A percentile compares a stretch with the other conserved stretches of the same genome.
These are phyloP conservation scores for Panicum virgatum DNA, from an alignment of 202 grass and related monocot species.

Conservation along the genomic window DNA sequence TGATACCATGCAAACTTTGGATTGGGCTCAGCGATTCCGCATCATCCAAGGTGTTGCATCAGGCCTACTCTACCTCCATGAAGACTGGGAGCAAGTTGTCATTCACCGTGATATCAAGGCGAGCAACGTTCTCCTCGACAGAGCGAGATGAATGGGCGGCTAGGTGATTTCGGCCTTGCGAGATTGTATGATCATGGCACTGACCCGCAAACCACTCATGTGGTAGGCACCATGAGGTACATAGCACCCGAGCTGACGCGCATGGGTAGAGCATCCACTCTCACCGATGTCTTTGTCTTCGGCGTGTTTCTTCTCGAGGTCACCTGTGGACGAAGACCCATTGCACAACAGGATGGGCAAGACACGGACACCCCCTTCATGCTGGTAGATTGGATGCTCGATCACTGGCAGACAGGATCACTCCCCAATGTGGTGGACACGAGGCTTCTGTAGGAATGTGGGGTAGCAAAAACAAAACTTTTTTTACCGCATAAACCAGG, in stretches of 20 bases:
- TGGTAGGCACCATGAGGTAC: slow-evolving; percentile 1
- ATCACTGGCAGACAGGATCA: background rate
- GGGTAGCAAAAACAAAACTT: too few species aligned
- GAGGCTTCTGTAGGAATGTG: background rate
- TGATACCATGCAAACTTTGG: background rate
- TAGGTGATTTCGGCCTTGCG: slow-evolving; percentile 25
- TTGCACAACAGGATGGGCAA: background rate
- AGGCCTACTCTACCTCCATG: background rate
- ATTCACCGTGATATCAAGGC: slow-evolving; percentile 1
- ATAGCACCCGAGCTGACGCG: background rate
- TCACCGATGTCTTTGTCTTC: slow-evolving; percentile 13
- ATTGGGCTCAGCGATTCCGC: background rate
- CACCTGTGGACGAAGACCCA: background rate
- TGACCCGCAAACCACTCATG: background rate
- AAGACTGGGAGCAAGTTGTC: slow-evolving; percentile 18
- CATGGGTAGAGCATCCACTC: background rate
- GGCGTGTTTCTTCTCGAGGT: background rate
- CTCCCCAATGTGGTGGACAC: background rate
- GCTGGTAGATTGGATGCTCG: slow-evolving; percentile 18
- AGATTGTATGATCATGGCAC: slow-evolving; percentile 26
- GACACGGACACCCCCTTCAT: background rate
- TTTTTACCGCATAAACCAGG: too few species aligned
- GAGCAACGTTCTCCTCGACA: slow-evolving; percentile 18
- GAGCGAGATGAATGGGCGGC: background rate
- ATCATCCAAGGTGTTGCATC: slow-evolving; percentile 4